These are phyloP conservation scores for Teunomyces panamensis DNA, from an alignment of 805 yeast species.

Conservation along the genomic window DNA sequence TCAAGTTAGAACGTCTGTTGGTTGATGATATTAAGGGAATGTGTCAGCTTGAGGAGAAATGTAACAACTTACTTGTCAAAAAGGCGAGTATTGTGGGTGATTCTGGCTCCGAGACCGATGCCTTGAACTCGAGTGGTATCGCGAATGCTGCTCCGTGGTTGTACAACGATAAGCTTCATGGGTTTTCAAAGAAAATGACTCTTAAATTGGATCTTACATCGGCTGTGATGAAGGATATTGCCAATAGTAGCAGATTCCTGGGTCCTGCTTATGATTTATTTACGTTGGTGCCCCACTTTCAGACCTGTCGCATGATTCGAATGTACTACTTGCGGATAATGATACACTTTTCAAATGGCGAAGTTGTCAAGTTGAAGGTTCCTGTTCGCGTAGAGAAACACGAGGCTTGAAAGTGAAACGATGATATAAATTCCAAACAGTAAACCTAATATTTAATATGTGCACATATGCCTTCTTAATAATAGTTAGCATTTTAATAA, in stretches of 20 bases:
- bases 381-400: constrained; percentile 28
- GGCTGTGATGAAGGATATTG: constrained; percentile 11
- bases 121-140: neutral
- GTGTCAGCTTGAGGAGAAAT: constrained; percentile 23
- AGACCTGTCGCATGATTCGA: constrained; percentile 31
- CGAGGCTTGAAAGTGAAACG: neutral
- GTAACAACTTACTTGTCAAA: constrained; percentile 20
- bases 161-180: neutral
- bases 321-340: constrained; percentile 27
- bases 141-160: constrained; percentile 10
- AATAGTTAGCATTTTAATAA: too few relatives aligned
- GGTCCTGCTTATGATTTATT: constrained; percentile 19
- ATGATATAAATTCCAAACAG: neutral
- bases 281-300: constrained; percentile 37
- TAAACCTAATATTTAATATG: neutral
- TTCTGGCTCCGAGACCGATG: constrained; percentile 11
- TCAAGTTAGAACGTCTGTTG: constrained; percentile 27
- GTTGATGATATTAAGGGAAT: constrained; percentile 29
- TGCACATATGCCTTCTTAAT: too few relatives aligned
- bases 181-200: constrained; percentile 10
- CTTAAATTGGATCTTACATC: constrained; percentile 14
- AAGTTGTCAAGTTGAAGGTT: constrained; percentile 21
- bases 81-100: neutral
- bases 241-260: neutral
- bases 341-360: constrained; percentile 19